These are phyloP conservation scores for Penicillium palitans DNA, from an alignment of 2,329 filamentous ascomycete species.

Conservation along the genomic window DNA sequence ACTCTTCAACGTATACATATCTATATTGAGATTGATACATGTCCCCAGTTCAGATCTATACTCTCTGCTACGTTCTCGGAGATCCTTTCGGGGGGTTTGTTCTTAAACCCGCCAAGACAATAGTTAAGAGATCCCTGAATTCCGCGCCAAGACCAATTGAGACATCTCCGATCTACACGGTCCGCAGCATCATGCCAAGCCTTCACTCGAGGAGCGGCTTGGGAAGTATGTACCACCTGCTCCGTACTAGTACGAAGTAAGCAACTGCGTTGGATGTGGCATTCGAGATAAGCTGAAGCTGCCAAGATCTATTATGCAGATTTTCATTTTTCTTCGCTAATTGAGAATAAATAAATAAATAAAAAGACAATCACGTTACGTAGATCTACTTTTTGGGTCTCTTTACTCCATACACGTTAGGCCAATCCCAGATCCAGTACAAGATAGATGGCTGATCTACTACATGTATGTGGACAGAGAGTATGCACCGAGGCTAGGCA, in stretches of 20 bases:
- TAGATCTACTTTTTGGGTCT: neutral
- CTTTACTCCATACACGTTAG: neutral
- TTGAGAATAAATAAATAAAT: too few species aligned
- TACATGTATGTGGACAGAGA: neutral
- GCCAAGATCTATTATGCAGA: neutral
- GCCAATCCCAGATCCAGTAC: neutral
- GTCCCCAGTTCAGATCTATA: too few species aligned
- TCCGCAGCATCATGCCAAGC: constrained; percentile 16
- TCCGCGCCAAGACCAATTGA: constrained; percentile 20
- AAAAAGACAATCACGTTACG: neutral
- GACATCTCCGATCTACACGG: constrained; percentile 12
- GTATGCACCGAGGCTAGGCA: neutral
- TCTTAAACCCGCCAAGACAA: constrained; percentile 16
- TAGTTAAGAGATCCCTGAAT: constrained; percentile 11
- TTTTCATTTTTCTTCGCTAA: neutral
- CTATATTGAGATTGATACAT: too few species aligned
- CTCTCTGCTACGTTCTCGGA: neutral
- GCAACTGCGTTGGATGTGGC: neutral
- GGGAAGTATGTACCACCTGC: neutral
- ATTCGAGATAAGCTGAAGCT: neutral
- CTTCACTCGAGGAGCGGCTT: neutral
- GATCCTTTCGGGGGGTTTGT: too few species aligned
- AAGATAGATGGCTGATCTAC: neutral
- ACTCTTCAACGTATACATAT: too few species aligned
- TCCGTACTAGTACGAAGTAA: neutral